Percentiles rank a stretch among this genome's conserved stretches.
These are phyloP conservation scores for Huntiella savannae DNA, from an alignment of 2,329 filamentous ascomycete species.

Conservation along the genomic window DNA sequence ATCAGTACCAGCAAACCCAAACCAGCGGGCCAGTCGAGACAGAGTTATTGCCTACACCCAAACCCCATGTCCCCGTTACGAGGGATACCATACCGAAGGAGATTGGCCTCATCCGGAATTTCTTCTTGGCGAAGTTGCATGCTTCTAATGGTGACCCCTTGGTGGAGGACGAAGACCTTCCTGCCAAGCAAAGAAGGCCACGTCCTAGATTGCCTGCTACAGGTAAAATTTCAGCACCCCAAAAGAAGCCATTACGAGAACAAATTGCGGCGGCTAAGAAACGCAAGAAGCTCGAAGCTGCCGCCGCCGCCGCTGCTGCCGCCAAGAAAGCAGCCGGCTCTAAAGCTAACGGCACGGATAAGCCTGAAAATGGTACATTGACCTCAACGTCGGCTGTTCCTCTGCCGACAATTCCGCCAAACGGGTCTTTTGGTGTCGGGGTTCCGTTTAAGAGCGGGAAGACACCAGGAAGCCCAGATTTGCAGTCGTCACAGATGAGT, in stretches of 20 bases:
- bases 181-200: conserved; percentile 69
- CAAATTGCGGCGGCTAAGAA: conserved; percentile 73
- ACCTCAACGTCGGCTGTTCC: conserved; percentile 5
- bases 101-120: conserved; percentile 75
- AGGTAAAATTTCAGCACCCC: conserved; percentile 70
- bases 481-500: conserved; percentile 9
- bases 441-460: background rate
- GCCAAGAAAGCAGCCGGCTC: background rate
- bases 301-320: conserved; percentile 12
- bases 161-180: conserved; percentile 85
- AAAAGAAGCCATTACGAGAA: conserved; percentile 66
- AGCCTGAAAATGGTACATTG: conserved; percentile 9
- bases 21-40: conserved; percentile 39
- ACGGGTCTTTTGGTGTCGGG: background rate
- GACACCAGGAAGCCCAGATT: conserved; percentile 3
- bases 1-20: conserved; percentile 60
- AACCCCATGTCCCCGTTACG: conserved; percentile 58
- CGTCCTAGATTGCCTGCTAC: conserved; percentile 48
- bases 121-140: conserved; percentile 77
- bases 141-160: conserved; percentile 47
- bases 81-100: conserved; percentile 58
- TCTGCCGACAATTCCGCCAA: too few species aligned
- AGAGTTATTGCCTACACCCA: conserved; percentile 46
- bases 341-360: background rate
- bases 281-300: conserved; percentile 58